phyloP scores from a whole-genome alignment of 225 moss, liverwort and hornwort species.

The Pseudoscleropodium purum region DNA sequence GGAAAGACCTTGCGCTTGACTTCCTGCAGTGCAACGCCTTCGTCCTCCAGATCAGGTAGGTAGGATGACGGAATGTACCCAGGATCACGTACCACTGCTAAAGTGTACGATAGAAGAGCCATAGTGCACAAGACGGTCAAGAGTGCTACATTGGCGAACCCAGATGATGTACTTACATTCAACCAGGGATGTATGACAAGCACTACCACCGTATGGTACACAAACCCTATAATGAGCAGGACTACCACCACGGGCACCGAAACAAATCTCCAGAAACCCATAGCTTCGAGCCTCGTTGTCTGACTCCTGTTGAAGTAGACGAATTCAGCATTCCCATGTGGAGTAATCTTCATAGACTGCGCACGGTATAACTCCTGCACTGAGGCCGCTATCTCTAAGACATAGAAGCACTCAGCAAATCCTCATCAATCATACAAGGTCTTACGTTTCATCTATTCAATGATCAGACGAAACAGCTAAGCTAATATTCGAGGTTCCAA shows the following conservation, averaged over 20 bases:
- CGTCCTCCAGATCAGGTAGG: slow-evolving; percentile 80
- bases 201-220: slow-evolving; percentile 84
- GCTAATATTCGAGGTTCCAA: slow-evolving; percentile 1
- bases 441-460: not conserved
- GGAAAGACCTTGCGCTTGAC: slow-evolving; percentile 94
- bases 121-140: slow-evolving; percentile 69
- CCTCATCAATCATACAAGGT: slow-evolving; percentile 2
- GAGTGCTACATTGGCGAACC: slow-evolving; percentile 68
- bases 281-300: slow-evolving; percentile 21
- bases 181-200: slow-evolving; percentile 91
- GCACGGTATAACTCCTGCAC: not conserved
- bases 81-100: slow-evolving; percentile 78
- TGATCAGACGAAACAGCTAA: not conserved
- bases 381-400: not conserved
- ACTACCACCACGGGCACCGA: slow-evolving; percentile 85
- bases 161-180: slow-evolving; percentile 59
- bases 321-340: slow-evolving; percentile 31
- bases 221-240: slow-evolving; percentile 68
- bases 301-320: not conserved
- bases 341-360: slow-evolving; percentile 22
- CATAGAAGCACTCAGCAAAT: not conserved
- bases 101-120: slow-evolving; percentile 67
- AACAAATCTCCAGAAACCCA: slow-evolving; percentile 80
- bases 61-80: slow-evolving; percentile 82
- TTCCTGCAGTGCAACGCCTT: slow-evolving; percentile 68